phyloP scores from a whole-genome alignment of 2,329 filamentous ascomycete genomes.

The Paracoccidioides lutzii region DNA sequence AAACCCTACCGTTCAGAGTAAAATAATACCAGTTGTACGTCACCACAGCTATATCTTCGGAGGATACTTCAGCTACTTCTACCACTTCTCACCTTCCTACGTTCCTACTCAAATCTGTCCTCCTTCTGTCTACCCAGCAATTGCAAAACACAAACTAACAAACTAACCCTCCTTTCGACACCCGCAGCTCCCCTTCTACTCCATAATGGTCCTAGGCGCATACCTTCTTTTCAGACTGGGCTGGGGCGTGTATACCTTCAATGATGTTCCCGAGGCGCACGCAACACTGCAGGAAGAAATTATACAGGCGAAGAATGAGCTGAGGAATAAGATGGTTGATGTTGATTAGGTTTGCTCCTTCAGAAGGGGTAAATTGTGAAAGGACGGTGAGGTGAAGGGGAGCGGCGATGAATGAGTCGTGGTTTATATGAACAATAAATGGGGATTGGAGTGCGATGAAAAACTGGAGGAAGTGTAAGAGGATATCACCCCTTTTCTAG shows the following conservation, averaged over 20 bases:
- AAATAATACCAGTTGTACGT: conserved; percentile 82
- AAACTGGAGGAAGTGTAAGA: too few relatives aligned
- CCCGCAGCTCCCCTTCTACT: conserved; percentile 77
- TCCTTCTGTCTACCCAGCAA: not conserved
- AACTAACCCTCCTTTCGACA: not conserved
- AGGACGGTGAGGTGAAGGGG: too few relatives aligned
- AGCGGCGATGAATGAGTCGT: too few relatives aligned
- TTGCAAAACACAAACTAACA: conserved; percentile 2
- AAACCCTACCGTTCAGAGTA: conserved; percentile 60
- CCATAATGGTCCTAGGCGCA: conserved; percentile 77
- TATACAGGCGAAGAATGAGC: conserved; percentile 34
- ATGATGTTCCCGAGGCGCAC: conserved; percentile 85
- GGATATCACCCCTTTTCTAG: too few relatives aligned
- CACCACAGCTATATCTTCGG: not conserved
- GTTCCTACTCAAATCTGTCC: not conserved
- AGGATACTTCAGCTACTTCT: not conserved
- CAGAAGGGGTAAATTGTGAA: too few relatives aligned
- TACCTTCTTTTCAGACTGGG: conserved; percentile 87
- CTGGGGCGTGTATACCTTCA: conserved; percentile 87
- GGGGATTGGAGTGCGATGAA: too few relatives aligned
- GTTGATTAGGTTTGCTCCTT: conserved; percentile 23
- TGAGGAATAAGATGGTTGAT: conserved; percentile 31
- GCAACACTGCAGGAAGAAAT: conserved; percentile 79
- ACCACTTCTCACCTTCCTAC: conserved; percentile 4
- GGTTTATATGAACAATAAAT: too few relatives aligned